phyloP scores from a whole-genome alignment of 257 asterid genomes.

The Fraxinus anomala region DNA sequence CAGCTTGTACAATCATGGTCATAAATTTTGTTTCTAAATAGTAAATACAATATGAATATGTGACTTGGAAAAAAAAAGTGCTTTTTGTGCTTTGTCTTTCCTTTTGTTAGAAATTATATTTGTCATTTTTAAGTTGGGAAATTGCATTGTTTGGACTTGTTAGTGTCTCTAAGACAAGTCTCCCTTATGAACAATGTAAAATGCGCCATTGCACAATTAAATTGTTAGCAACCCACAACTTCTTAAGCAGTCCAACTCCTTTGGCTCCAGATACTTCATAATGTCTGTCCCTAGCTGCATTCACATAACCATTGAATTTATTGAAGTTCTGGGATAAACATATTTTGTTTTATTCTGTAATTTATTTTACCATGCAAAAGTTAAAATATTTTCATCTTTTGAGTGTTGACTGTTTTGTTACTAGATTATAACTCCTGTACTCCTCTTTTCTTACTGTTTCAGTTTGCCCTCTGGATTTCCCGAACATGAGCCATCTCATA shows the following conservation, averaged over 20 bases:
- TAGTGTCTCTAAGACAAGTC: not conserved
- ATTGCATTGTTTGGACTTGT: not conserved
- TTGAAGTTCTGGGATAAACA: not conserved
- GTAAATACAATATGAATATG: not conserved
- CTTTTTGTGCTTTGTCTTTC: not conserved
- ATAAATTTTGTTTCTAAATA: not conserved
- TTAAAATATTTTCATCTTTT: not conserved
- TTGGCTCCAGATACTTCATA: not conserved
- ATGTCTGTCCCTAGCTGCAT: not conserved
- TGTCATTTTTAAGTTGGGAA: not conserved
- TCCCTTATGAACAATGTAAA: not conserved
- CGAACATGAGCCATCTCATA: constrained; percentile 60
- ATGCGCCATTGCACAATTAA: not conserved
- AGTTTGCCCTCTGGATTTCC: constrained; percentile 93
- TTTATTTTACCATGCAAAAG: not conserved
- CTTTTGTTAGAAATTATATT: not conserved
- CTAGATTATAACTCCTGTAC: constrained; percentile 19
- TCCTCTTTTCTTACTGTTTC: constrained; percentile 29
- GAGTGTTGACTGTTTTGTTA: not conserved
- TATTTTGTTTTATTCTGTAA: not conserved
- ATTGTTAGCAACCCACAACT: not conserved
- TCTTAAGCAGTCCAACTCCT: not conserved
- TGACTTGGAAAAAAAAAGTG: not conserved
- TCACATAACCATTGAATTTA: not conserved
- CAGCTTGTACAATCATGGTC: not conserved